phyloP scores from a whole-genome alignment of 345 rosid genomes.

The Aethionema arabicum region DNA sequence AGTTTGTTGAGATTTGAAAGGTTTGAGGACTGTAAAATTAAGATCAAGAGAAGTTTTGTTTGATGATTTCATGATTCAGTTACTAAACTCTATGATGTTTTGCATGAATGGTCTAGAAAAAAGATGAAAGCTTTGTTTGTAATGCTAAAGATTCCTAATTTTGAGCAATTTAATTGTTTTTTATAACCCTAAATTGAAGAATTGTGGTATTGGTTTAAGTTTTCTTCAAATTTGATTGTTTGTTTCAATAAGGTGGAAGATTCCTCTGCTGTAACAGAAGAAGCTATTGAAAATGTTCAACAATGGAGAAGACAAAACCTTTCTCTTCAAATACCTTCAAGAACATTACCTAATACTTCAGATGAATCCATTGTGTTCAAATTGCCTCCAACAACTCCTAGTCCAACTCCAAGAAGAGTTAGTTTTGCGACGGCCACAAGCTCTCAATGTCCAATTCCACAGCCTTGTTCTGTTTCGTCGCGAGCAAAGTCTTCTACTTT shows the following conservation, averaged over 20 bases:
- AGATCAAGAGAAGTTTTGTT: no score
- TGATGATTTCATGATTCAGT: no score
- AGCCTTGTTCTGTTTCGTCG: conserved; percentile 39
- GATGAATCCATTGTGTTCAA: conserved; percentile 53
- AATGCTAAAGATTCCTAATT: no score
- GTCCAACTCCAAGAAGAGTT: conserved; percentile 80
- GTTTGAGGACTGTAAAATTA: background rate
- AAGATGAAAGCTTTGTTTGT: no score
- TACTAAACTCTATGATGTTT: no score
- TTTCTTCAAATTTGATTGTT: conserved; percentile 9
- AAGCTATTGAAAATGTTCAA: conserved; percentile 41
- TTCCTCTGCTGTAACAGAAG: conserved; percentile 48
- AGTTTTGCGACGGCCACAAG: conserved; percentile 64
- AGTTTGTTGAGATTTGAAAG: background rate
- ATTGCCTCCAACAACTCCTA: conserved; percentile 66
- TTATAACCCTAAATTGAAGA: conserved; percentile 1
- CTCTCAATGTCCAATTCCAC: conserved; percentile 51
- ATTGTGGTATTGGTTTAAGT: conserved; percentile 11
- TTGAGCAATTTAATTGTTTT: background rate
- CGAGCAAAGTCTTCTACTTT: conserved; percentile 55
- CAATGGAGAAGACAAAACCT: conserved; percentile 68
- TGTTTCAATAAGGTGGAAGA: conserved; percentile 48
- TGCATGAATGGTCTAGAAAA: no score
- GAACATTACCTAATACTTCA: conserved; percentile 44
- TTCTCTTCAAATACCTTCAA: conserved; percentile 74